phyloP scores from a whole-genome alignment of 2,329 filamentous ascomycete species.

The Fusarium sp. region DNA sequence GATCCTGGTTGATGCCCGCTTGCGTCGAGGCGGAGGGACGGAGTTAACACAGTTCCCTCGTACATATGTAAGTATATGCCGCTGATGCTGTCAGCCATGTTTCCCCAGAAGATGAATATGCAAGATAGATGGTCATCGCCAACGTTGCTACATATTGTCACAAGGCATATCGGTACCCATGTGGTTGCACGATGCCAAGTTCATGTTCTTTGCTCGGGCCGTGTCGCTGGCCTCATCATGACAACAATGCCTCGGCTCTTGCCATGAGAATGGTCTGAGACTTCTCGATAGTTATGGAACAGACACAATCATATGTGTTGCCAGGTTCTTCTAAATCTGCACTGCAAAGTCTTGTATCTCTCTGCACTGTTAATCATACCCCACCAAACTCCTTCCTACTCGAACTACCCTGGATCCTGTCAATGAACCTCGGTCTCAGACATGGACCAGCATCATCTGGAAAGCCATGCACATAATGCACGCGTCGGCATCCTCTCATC shows the following conservation, averaged over 20 bases:
- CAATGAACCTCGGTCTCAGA: slow-evolving; percentile 27
- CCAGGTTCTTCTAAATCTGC: slow-evolving; percentile 17
- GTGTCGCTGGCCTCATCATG: slow-evolving; percentile 4
- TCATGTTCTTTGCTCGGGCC: background rate
- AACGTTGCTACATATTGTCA: slow-evolving; percentile 25
- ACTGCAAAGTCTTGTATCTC: slow-evolving; percentile 21
- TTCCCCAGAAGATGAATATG: slow-evolving; percentile 28
- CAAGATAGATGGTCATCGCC: slow-evolving; percentile 32
- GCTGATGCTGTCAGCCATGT: slow-evolving; percentile 10
- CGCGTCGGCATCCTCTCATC: slow-evolving; percentile 4
- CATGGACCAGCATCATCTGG: slow-evolving; percentile 17
- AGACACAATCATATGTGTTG: slow-evolving; percentile 4
- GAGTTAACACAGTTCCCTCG: background rate
- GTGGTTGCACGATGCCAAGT: background rate
- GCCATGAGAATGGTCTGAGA: background rate
- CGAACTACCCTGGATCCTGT: slow-evolving; percentile 9
- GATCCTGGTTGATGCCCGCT: slow-evolving; percentile 11
- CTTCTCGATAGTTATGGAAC: background rate
- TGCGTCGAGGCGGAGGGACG: slow-evolving; percentile 3
- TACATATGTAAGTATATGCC: slow-evolving; percentile 3
- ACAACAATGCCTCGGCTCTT: background rate
- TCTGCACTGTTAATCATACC: slow-evolving; percentile 17
- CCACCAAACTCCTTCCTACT: slow-evolving; percentile 16
- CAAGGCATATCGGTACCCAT: background rate
- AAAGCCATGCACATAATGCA: slow-evolving; percentile 2